These are phyloP conservation scores for Sambucus nigra DNA, from an alignment of 129 eudicot species.

Conservation along the genomic window DNA sequence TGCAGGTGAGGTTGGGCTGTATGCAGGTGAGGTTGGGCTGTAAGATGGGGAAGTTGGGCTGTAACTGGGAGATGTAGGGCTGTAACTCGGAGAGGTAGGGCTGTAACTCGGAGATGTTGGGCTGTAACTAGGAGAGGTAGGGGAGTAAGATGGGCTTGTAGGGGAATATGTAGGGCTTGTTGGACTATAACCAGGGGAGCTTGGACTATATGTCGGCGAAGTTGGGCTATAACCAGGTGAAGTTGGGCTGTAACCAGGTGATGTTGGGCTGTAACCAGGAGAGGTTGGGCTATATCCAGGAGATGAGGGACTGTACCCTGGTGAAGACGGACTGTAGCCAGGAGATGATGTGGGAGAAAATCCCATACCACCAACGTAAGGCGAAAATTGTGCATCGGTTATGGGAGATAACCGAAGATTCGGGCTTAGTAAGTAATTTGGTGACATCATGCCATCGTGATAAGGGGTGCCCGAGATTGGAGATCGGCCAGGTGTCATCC, in stretches of 20 bases:
- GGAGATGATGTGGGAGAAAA: slow-evolving; percentile 87
- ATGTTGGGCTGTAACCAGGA: slow-evolving; percentile 71
- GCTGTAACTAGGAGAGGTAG: slow-evolving; percentile 59
- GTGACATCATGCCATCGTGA: slow-evolving; percentile 96
- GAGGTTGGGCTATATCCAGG: slow-evolving; percentile 86
- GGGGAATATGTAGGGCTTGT: slow-evolving; percentile 81
- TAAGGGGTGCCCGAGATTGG: slow-evolving; percentile 77
- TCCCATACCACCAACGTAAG: slow-evolving; percentile 84
- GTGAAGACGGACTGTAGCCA: slow-evolving; percentile 69
- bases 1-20: slow-evolving; percentile 82
- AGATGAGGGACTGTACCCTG: slow-evolving; percentile 76
- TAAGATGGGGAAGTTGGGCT: slow-evolving; percentile 88
- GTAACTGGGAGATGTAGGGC: slow-evolving; percentile 75
- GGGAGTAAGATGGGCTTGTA: slow-evolving; percentile 77
- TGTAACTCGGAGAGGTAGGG: slow-evolving; percentile 75
- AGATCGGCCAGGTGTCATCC: slow-evolving; percentile 92
- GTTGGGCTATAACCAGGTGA: slow-evolving; percentile 83
- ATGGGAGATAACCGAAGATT: slow-evolving; percentile 69
- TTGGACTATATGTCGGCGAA: slow-evolving; percentile 85
- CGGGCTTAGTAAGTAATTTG: slow-evolving; percentile 68
- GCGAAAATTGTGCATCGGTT: slow-evolving; percentile 82
- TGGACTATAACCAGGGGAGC: slow-evolving; percentile 80
- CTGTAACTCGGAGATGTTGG: slow-evolving; percentile 65
- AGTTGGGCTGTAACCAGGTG: slow-evolving; percentile 67
- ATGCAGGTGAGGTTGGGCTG: slow-evolving; percentile 81